Base-by-base conservation (phyloP, 2,329 filamentous ascomycete genomes). In the Fusarium sp. region DNA sequence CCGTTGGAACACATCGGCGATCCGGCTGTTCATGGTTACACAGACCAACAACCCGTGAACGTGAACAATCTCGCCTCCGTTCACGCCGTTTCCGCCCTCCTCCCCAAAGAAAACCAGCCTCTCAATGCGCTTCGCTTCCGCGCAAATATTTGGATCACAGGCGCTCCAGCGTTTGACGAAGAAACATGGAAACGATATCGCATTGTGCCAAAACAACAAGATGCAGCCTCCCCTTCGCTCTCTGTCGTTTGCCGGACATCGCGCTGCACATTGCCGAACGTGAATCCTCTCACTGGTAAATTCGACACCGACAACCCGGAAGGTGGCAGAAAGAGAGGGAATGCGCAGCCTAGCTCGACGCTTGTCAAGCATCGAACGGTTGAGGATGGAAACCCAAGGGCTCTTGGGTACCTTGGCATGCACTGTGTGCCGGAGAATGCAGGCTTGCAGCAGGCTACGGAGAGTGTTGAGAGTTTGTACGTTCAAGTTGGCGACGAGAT, bases 361-460 rank as follows among this genome's bases (percentile, higher is more conserved):
- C 20, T 80, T 41, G 50, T 77, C 1, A 53, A 74, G 35, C 22
- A 76, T 22, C 70, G 79, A 1, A 80, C 71, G 1, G 71, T 78
- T 0, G 79, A 80, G 36, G 51, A 67, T 17, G 79, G 79, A 4
- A 80, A 80, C 15, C 73, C 71, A 0, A 73, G 54, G 18, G 79
- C 79, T 22, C 59, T 80, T 24, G 79, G 79, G 0, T 80, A 80
- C 26, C 35, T 80, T 20, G 79, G 79, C 6, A 79, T 80, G 76
- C 79, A 80, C 42, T 78, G 77, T n/a, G 79, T 80, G 4, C 79
- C 79, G 0, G 79, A 80, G 14, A 75, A 78, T 11, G 48, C 61
- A 8, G 63, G 69, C 10, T 17, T 79, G 15, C 42, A 54, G 0
- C 65, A 74, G 14, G 74, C 70, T 32, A 20, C 22, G 9, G 47